These are phyloP conservation scores for Sicyos baderoa DNA, from an alignment of 306 rosid genomes.

Conservation along the genomic window DNA sequence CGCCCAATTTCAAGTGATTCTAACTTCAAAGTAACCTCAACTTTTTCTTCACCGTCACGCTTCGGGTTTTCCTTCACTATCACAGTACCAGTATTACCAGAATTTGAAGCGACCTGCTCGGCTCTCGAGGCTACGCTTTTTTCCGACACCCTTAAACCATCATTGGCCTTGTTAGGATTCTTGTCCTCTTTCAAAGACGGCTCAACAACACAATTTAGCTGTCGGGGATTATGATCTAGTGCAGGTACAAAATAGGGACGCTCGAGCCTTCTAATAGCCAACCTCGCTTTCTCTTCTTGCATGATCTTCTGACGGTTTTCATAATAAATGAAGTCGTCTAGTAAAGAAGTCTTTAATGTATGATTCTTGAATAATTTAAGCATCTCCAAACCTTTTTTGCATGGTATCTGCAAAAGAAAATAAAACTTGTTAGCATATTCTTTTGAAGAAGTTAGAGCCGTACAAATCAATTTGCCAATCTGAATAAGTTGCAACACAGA, in stretches of 20 bases:
- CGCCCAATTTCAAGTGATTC: conserved; percentile 55
- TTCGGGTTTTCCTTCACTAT: conserved; percentile 28
- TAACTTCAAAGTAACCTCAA: conserved; percentile 38
- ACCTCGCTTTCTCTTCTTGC: conserved; percentile 78
- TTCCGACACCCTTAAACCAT: conserved; percentile 27
- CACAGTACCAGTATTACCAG: conserved; percentile 24
- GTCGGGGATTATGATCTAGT: conserved; percentile 43
- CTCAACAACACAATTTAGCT: conserved; percentile 41
- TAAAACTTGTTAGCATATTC: conserved; percentile 17
- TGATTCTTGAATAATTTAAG: conserved; percentile 68
- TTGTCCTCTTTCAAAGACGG: conserved; percentile 29
- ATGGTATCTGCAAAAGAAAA: conserved; percentile 50
- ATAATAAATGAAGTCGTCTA: conserved; percentile 77
- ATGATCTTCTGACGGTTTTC: conserved; percentile 87
- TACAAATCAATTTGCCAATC: not conserved
- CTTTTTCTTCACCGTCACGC: conserved; percentile 23
- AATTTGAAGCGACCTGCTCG: conserved; percentile 28
- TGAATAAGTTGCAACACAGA: not conserved
- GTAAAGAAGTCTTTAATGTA: conserved; percentile 68
- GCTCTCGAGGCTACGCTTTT: conserved; percentile 27
- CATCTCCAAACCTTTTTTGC: conserved; percentile 72
- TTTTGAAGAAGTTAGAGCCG: not conserved
- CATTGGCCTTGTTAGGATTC: conserved; percentile 25
- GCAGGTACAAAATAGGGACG: conserved; percentile 38
- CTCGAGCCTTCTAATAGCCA: conserved; percentile 36